Percentiles rank a stretch among this genome's conserved stretches.
phyloP scores from a whole-genome alignment of 2,329 filamentous ascomycete genomes.

The Pseudogymnoascus sp. region DNA sequence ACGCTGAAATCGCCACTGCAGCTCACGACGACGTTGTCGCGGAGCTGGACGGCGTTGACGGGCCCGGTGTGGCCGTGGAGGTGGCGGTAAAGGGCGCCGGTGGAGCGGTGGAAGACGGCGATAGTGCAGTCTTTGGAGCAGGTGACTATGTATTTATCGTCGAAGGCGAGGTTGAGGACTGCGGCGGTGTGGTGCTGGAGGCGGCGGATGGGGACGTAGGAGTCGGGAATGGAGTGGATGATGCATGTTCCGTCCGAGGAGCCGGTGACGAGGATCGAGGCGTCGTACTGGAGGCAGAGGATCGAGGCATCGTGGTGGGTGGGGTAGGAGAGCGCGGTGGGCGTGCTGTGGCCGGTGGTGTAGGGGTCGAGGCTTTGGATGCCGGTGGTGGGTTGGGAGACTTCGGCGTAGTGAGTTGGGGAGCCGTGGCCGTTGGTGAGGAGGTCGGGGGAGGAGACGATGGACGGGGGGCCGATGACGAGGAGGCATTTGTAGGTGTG shows the following conservation, averaged over 20 bases:
- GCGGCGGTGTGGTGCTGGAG: constrained; percentile 75
- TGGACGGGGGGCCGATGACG: constrained; percentile 71
- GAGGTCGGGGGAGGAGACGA: constrained; percentile 45
- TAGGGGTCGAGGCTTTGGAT: constrained; percentile 31
- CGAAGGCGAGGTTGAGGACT: constrained; percentile 88
- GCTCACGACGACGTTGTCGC: constrained; percentile 84
- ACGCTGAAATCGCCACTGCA: constrained; percentile 90
- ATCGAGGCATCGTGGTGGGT: constrained; percentile 85
- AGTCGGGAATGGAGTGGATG: constrained; percentile 72
- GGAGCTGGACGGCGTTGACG: constrained; percentile 92
- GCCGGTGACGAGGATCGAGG: constrained; percentile 85
- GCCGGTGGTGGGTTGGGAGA: constrained; percentile 29
- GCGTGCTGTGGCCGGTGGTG: constrained; percentile 36
- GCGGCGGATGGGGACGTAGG: constrained; percentile 71
- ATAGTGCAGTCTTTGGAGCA: constrained; percentile 95
- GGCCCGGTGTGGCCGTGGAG: constrained; percentile 81
- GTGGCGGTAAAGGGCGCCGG: constrained; percentile 65
- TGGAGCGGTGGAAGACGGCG: constrained; percentile 85
- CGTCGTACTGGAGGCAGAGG: constrained; percentile 89
- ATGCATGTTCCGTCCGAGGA: constrained; percentile 90
- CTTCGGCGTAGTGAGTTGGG: constrained; percentile 46
- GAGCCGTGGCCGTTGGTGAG: constrained; percentile 43
- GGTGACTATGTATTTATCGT: constrained; percentile 85
- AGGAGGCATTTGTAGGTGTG: constrained; percentile 76
- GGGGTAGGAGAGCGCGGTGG: constrained; percentile 47